Base-by-base conservation (phyloP, 2,329 filamentous ascomycete species). In the Xylaria sp. region DNA sequence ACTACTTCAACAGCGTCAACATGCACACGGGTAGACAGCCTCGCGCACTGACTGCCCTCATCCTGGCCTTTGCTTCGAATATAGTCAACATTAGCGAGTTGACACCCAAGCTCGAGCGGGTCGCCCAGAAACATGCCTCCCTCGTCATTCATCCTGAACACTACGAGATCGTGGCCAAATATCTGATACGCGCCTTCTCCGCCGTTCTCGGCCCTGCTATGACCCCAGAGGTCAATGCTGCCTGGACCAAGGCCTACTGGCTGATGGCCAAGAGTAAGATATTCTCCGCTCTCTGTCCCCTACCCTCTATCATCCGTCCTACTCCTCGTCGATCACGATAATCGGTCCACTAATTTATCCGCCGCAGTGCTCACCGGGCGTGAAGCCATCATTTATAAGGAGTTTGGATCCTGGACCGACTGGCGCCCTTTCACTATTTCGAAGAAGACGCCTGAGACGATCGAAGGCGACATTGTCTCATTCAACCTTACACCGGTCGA, bases 241-340 rank as follows among this genome's bases (percentile, higher is more conserved):
- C 91, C 9, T 94, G 91, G 91, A 85, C 80, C 6, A 87, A 87
- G 60, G 91, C 91, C 1, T 94, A 93, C 80, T 89, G 87, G 85
- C 84, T 93, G 73, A 86, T 94, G 28, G 91, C 91, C 30, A 85
- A 90, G 77, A 87, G 68, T 70, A 70, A 68, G 68, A 50, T 41
- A 13, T 13, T 12, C 57, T 34, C 23, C 30, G 2, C 20, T 32
- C 20, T 30, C 20, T 13, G 23, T 30, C 15, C 39, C 8, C 25
- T 5, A 1, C 6, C 6, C 23, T 18, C 36, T 53, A 8, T 52
- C 9, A 25, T 52, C 20, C 32, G 12, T 13, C n/a, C 30, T 36
- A 41, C 53, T 34, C 1, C 23, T 39, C 34, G 10, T n/a, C 25
- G 2, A 13, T 34, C 34, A 32, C 39, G 7, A 53, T 18, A 30